Evolutionary conservation across 805 yeast species (phyloP).

Genomic region (Candida boleticola): DNA sequence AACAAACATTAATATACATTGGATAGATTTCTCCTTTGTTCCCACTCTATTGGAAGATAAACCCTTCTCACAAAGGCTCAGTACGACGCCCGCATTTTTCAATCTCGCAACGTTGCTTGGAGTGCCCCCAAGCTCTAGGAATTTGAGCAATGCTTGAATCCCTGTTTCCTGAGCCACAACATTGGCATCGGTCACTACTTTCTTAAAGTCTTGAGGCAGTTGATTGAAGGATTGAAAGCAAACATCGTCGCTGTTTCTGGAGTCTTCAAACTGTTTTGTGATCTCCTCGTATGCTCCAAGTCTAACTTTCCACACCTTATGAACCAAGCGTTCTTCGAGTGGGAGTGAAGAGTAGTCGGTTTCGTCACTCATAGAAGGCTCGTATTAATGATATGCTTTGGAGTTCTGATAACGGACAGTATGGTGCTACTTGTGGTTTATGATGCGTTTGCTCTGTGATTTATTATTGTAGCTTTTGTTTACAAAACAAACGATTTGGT

Average conservation of each 20-base stretch:
- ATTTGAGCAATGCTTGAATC: conserved; percentile 50
- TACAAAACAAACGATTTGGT: conserved; percentile 9
- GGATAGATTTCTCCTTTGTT: conserved; percentile 64
- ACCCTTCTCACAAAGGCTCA: conserved; percentile 76
- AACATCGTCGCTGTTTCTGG: conserved; percentile 55
- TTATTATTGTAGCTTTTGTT: too few relatives aligned
- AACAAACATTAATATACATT: conserved; percentile 58
- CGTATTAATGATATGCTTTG: too few relatives aligned
- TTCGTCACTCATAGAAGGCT: conserved; percentile 48
- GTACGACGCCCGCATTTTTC: conserved; percentile 40
- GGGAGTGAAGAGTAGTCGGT: conserved; percentile 61
- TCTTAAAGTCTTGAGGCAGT: conserved; percentile 55
- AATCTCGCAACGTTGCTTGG: conserved; percentile 38
- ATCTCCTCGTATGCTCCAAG: conserved; percentile 74
- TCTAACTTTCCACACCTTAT: conserved; percentile 86
- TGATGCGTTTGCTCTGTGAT: too few relatives aligned
- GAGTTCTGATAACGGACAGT: too few relatives aligned
- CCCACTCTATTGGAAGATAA: conserved; percentile 70
- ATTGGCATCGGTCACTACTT: conserved; percentile 71
- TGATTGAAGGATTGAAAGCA: conserved; percentile 50
- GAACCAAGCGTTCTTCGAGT: conserved; percentile 60
- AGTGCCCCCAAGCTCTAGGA: conserved; percentile 56
- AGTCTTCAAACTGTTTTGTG: conserved; percentile 46
- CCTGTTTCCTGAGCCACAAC: conserved; percentile 93
- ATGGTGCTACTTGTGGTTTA: too few relatives aligned